Base-by-base conservation (phyloP, 2,329 filamentous ascomycete genomes). In the Penicillium polonicum region DNA sequence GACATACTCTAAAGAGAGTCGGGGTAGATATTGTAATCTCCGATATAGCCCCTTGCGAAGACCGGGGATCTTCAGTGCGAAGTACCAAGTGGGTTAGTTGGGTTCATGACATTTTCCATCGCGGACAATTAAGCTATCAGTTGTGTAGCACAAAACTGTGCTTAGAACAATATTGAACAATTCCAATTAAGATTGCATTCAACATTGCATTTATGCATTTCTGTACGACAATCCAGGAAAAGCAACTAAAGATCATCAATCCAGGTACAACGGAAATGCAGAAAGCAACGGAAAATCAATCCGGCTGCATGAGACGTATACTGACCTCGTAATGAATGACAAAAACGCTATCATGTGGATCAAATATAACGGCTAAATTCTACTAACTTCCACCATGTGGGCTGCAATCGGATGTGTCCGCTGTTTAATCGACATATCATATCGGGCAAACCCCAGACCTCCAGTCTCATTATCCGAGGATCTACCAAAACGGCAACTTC, bases 291-390 rank as follows among this genome's bases (percentile, higher is more conserved):
- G 29, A 31, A 31, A 31, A 5, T 12, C 29, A 31, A 21, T 21
- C 27, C 13, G 5, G 8, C n/a, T 49, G 44, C 44, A 49, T 55
- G 27, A 55, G 52, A 55, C 7, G 10, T 49, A 41, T 55, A 27
- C 3, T 7, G 9, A 15, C 10, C 5, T 35, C 29, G n/a, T 46
- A 23, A 48, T 42, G 1, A 21, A 51, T 21, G 19, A 27, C 52
- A 50, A 50, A 55, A 5, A 21, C 3, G 12, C 36, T 36, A n/a
- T 35, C 27, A 36, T n/a, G 36, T 39, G 27, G 27, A 23, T 21
- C 17, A 2, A 33, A 8, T n/a, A 39, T 13, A 50, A 50, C 45
- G 45, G 52, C 15, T 41, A 13, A 31, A n/a, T 13, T 19, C 7
- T 15, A 39, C 33, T 41, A 39, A n/a, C 2, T 41, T 4, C 42